Evolutionary conservation across 768 basidiomycete species (phyloP), one percentile per base, ranked within the genome.

Genomic region (Sutorius australiensis): DNA sequence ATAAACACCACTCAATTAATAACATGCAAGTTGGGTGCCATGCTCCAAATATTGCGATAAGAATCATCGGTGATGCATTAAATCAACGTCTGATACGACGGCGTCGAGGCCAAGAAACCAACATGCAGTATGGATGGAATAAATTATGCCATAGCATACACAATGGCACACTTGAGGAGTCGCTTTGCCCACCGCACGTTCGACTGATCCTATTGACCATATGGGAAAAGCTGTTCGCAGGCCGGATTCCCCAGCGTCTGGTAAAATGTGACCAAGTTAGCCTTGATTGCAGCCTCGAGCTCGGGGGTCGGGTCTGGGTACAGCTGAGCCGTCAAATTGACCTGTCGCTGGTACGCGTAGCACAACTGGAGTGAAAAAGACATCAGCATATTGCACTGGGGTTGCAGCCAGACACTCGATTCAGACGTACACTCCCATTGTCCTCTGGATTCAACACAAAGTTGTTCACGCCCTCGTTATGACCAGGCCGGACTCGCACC

Each of bases 231-330:
- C 19, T 58, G 58, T 17, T 51, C 6, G 36, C 64, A 64, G 6
- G 6, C 37, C 10, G 57, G 30, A 3, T 61, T 38, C 14, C 13
- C 10, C 32, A 64, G 27, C 12, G 43, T 37, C 38, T 58, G 6
- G 42, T 57, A 56, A 9, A 65, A 53, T 16, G 57, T 62, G 36
- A 37, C 27, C 43, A 65, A 24, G 24, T 59, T 67, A 21, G 46
- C 53, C 46, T 54, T 66, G 64, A 67, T 65, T 38, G 62, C 62
- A 0, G 53, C 5, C 39, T 50, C 42, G 19, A 65, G 64, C 9
- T 64, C 59, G 3, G 54, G 9, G 2, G 51, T 56, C 28, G 64
- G 64, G 8, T 64, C 24, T 4, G 63, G 61, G 44, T 65, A 67
- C 54, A 64, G 32, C 42, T 46, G 24, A 3, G 51, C 56, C 0